Base-by-base conservation (phyloP, 2,329 filamentous ascomycete genomes). In the Botrytis medusae region DNA sequence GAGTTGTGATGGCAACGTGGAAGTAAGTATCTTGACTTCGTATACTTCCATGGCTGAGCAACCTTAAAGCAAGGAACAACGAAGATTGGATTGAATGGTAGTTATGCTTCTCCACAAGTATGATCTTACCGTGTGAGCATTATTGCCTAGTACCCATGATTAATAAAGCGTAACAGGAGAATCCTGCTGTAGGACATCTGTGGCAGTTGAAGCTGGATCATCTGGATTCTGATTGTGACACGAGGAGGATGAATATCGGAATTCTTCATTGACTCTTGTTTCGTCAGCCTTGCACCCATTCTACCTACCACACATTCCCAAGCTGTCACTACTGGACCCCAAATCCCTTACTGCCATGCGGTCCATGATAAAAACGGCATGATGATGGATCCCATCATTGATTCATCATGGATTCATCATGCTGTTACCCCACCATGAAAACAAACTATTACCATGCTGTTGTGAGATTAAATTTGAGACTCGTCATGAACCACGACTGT, bases 401-500 rank as follows among this genome's bases (percentile, higher is more conserved):
- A 37, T 37, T n/a, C 9, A 65, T 65, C 63, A n/a, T 51, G 64
- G 46, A 65, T 48, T 51, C 64, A 51, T 54, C 32, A 54, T 54
- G 46, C 32, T 51, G 22, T 20, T 7, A 51, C 32, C 64, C 46
- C 64, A 67, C 64, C 46, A 40, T 54, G 9, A 7, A 54, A 40
- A 32, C 32, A 37, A 40, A 37, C 63, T 29, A 67, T 54, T 29
- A 46, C 64, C 64, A 67, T 54, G 14, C 48, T 65, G 25, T 62
- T 29, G 34, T 67, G 29, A 70, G 34, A 61, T 70, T 70, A 63
- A 40, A 61, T 62, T 37, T 61, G 68, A 46, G 68, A 70, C 40
- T 70, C 57, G 68, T 70, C 68, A 70, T 70, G 68, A 46, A 48
- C 22, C 68, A 70, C 68, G 68, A 70, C 68, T 70, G 46, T 9